phyloP scores from a whole-genome alignment of 805 yeast genomes.

The Candida railenensis region DNA sequence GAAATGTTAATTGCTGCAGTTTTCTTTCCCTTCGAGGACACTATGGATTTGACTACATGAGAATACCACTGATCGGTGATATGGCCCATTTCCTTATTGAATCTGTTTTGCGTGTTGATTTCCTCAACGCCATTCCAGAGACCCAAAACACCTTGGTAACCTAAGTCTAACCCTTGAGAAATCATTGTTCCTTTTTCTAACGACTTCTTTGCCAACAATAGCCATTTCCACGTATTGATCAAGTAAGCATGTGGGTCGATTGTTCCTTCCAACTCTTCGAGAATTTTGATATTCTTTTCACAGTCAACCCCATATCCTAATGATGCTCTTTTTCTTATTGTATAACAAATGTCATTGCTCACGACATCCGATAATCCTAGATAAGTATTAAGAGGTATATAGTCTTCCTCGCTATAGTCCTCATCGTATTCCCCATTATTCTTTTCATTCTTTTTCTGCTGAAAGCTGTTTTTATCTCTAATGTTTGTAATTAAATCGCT shows the following conservation, averaged over 20 bases:
- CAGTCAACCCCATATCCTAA: conserved; percentile 74
- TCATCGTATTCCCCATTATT: conserved; percentile 6
- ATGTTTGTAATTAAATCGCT: conserved; percentile 11
- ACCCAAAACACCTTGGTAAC: conserved; percentile 85
- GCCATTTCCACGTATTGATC: conserved; percentile 90
- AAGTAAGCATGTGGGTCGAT: conserved; percentile 52
- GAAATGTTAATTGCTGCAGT: conserved; percentile 47
- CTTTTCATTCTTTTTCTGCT: conserved; percentile 4
- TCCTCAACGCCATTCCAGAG: conserved; percentile 79
- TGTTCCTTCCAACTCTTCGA: conserved; percentile 48
- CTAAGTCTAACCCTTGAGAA: conserved; percentile 70
- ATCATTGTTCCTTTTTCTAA: conserved; percentile 66
- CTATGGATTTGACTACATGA: conserved; percentile 53
- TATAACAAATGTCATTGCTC: conserved; percentile 69
- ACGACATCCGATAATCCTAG: conserved; percentile 45
- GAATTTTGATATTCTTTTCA: conserved; percentile 56
- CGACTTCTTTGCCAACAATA: conserved; percentile 66
- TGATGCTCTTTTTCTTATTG: conserved; percentile 69
- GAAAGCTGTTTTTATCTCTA: background rate
- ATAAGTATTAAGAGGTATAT: conserved; percentile 26
- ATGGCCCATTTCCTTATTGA: conserved; percentile 21
- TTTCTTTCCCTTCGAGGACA: conserved; percentile 45
- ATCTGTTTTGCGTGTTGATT: conserved; percentile 46
- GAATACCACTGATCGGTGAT: conserved; percentile 41
- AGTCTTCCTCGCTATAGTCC: conserved; percentile 23